These are phyloP conservation scores for Puya raimondii DNA, from an alignment of 176 grass and related monocot genomes.

Conservation along the genomic window DNA sequence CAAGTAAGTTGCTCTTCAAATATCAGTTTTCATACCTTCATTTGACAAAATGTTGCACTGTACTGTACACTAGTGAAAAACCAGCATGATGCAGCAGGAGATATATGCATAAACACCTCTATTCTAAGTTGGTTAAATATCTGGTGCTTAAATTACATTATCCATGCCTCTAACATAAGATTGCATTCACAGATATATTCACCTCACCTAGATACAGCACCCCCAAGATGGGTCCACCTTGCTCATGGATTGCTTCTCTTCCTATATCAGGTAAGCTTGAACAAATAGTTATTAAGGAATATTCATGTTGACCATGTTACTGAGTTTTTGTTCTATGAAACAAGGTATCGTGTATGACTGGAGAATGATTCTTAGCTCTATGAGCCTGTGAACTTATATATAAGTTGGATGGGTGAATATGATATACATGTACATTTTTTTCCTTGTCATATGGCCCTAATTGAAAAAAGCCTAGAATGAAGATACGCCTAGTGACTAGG, in stretches of 20 bases:
- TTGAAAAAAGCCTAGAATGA: too few species aligned
- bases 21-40: background rate
- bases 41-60: background rate
- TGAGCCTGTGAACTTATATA: too few species aligned
- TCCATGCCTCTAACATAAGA: background rate
- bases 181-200: conserved; percentile 63
- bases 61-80: background rate
- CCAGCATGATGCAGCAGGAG: too few species aligned
- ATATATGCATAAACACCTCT: background rate
- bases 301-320: background rate
- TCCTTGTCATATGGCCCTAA: too few species aligned
- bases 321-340: background rate
- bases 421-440: too few species aligned
- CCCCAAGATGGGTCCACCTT: conserved; percentile 97
- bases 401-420: too few species aligned
- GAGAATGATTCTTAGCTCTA: background rate
- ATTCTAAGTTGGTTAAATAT: background rate
- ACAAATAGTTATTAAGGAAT: background rate
- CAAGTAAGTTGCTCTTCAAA: background rate
- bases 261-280: conserved; percentile 92
- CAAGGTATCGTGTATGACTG: background rate
- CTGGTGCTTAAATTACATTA: background rate
- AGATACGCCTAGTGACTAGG: too few species aligned
- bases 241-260: conserved; percentile 93
- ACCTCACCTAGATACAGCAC: conserved; percentile 73